A percentile compares a stretch with the other conserved stretches of the same genome.
Evolutionary conservation across 208 protist species (phyloP).

Genomic region (Zelonia costaricensis): DNA sequence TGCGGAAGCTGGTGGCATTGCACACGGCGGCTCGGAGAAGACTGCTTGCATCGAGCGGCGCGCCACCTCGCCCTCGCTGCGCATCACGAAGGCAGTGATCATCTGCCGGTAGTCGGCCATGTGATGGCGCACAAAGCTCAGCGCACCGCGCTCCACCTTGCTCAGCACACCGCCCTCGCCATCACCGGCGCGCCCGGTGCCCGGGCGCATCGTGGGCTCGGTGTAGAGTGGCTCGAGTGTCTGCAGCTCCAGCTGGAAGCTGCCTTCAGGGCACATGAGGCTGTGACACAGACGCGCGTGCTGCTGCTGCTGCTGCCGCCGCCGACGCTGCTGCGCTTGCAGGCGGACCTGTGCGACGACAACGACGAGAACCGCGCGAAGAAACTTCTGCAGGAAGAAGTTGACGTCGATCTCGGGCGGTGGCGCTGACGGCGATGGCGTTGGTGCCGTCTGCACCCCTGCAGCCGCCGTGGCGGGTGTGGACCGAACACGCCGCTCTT

Average conservation of each 20-base stretch:
- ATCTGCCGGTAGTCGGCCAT: constrained; percentile 38
- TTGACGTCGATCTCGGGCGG: constrained; percentile 16
- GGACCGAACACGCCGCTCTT: too few relatives aligned
- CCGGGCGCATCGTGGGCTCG: too few relatives aligned
- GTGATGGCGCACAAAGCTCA: constrained; percentile 43
- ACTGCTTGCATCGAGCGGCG: constrained; percentile 61
- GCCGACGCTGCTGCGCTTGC: constrained; percentile 11
- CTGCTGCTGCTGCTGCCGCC: constrained; percentile 22
- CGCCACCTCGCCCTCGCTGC: constrained; percentile 43
- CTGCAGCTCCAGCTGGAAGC: constrained; percentile 4
- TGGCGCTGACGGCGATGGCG: constrained; percentile 8
- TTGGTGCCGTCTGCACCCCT: background rate
- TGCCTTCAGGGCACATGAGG: constrained; percentile 3
- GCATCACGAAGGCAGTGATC: constrained; percentile 64
- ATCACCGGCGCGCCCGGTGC: background rate
- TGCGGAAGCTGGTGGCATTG: background rate
- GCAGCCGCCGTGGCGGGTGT: too few relatives aligned
- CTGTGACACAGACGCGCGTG: constrained; percentile 7
- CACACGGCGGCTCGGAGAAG: constrained; percentile 6
- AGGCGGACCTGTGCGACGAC: constrained; percentile 52
- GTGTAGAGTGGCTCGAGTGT: too few relatives aligned
- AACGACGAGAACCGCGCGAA: constrained; percentile 57
- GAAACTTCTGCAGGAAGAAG: constrained; percentile 57
- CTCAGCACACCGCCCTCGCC: constrained; percentile 16
- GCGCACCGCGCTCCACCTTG: constrained; percentile 40